Evolutionary conservation across 371 early-diverging fungal genomes (phyloP), one percentile per base, ranked within the genome.

Genomic region (Paraphysoderma sedebokerense): DNA sequence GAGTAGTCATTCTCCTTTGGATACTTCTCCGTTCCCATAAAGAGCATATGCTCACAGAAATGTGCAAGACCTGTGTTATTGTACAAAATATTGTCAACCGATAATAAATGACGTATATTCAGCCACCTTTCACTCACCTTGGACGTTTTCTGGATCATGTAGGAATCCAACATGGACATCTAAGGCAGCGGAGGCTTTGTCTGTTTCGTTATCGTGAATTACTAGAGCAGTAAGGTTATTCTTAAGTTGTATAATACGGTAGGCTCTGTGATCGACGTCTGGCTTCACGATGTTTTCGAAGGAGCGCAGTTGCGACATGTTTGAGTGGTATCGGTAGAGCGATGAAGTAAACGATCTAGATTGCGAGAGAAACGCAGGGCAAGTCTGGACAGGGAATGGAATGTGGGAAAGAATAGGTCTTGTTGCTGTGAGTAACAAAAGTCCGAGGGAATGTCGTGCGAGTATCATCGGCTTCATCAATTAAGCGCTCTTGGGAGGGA

Each of bases 41-140:
- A 92, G 34, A 92, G 67, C 58, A 98, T 60, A 62, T 99, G 99
- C 61, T 99, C 99, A 59, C 87, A 85, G 59, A 98, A 99, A 65
- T 99, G 99, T 12, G 98, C 97, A 50, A 99, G 63, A 0, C 99
- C 99, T 55, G 81, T 84, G 33, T 81, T 64, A 44, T 75, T 72
- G 39, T 67, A 59, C 11, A 17, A 9, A 2, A 17, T 28, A 38
- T 34, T 27, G 34, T 28, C 15, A 47, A 27, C 22, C 0, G 47
- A 41, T 19, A 29, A 20, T 45, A 12, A 5, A 34, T 34, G 47
- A 26, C 19, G 27, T n/a, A 23, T 15, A 5, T 11, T 33, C 27
- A 2, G 24, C 32, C 12, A 40, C 6, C 28, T 11, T 5, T 5
- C n/a, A 3, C 24, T n/a, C n/a, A n/a, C n/a, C n/a, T n/a, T n/a